phyloP scores from a whole-genome alignment of 2,329 filamentous ascomycete species.

The Thielaviopsis euricoi region DNA sequence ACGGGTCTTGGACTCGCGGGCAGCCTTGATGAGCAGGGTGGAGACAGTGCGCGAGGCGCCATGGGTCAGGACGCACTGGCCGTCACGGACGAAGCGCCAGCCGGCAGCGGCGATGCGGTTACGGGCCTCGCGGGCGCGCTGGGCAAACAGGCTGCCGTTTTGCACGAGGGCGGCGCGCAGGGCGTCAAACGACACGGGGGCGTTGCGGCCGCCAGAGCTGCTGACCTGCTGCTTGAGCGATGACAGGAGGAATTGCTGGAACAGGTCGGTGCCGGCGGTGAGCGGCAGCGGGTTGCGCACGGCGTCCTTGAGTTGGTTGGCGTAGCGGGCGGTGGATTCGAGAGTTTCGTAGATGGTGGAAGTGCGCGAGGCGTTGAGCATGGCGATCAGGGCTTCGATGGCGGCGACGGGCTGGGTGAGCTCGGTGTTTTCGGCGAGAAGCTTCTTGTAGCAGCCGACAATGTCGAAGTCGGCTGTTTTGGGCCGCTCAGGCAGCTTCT shows the following conservation, averaged over 20 bases:
- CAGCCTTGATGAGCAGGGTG: conserved; percentile 55
- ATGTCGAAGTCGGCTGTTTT: conserved; percentile 25
- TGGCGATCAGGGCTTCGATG: conserved; percentile 77
- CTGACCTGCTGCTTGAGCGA: conserved; percentile 44
- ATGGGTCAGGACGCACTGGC: conserved; percentile 72
- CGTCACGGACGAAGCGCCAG: conserved; percentile 61
- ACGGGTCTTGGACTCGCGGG: conserved; percentile 25
- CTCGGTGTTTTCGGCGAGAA: conserved; percentile 52
- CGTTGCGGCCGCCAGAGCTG: conserved; percentile 15
- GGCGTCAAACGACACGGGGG: conserved; percentile 48
- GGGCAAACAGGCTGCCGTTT: conserved; percentile 76
- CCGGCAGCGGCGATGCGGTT: conserved; percentile 70
- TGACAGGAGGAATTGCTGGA: conserved; percentile 81
- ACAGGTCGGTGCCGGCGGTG: conserved; percentile 85
- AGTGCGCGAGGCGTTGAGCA: conserved; percentile 62
- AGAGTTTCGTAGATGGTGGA: conserved; percentile 90
- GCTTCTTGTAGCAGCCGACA: conserved; percentile 35
- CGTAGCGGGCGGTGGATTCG: conserved; percentile 64
- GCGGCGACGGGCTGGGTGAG: conserved; percentile 92
- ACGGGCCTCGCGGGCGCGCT: conserved; percentile 69
- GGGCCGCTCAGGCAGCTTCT: conserved; percentile 2
- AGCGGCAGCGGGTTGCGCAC: conserved; percentile 83
- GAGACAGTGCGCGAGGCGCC: conserved; percentile 76
- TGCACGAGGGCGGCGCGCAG: conserved; percentile 69
- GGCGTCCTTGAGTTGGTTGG: conserved; percentile 56